Evolutionary conservation across 2,329 filamentous ascomycete species (phyloP), one percentile per base, ranked within the genome.

Genomic region (Aspergillus eucalypticola): DNA sequence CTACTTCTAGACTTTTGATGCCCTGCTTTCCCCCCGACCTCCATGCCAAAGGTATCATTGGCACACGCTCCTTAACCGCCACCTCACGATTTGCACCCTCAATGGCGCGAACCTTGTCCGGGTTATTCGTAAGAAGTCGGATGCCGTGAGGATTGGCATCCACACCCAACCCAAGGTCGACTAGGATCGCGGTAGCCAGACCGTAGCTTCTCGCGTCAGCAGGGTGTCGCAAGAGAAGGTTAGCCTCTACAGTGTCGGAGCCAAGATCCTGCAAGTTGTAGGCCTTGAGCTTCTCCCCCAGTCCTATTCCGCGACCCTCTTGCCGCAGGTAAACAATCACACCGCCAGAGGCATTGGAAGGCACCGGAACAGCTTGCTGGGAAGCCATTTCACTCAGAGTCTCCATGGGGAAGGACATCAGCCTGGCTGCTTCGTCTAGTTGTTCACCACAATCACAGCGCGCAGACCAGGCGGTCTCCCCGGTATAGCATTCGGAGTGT

Each of bases 401-500:
- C 27, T 76, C 70, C 25, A 76, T 73, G 0, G 82, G 88, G 27
- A 92, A 80, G 15, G 90, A 89, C 95, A 99, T 99, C 2, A 99
- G 81, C 25, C 95, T 86, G 1, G 94, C 95, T 1, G 95, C 95
- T 79, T 99, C 95, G 75, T 99, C 95, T 2, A 99, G 84, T 75
- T 99, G 95, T 78, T 99, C 95, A 59, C 95, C 95, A 75, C 95
- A 99, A 78, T 99, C 95, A 79, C 95, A 99, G 27, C 95, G 88
- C 38, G 95, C 94, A 7, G 93, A 97, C 95, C 95, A 98, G 1
- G 96, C 95, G 0, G 95, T 99, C 81, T 99, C 95, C 60, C 95
- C 95, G 0, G 95, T 99, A 77, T 99, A 99, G 79, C 95, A 99
- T 77, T 99, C 95, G 3, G 91, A 96, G 76, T 99, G 95, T 72